Evolutionary conservation across 2,329 filamentous ascomycete genomes (phyloP).

Genomic region (Aspergillus sp.): DNA sequence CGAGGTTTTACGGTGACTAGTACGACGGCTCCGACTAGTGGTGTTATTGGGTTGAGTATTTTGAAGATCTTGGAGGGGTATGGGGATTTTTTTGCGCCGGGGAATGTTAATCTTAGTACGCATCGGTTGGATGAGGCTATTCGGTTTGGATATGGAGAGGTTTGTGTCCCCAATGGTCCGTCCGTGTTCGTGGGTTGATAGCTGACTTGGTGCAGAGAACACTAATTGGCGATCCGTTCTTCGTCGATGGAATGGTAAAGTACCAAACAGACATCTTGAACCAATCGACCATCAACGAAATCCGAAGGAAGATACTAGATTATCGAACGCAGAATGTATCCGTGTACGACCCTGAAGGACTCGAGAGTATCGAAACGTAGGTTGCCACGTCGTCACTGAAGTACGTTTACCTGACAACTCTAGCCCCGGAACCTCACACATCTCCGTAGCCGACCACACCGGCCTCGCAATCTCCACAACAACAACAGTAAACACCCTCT

Average conservation of each 20-base stretch:
- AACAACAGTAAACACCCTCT: slow-evolving; percentile 81
- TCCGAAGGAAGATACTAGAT: slow-evolving; percentile 65
- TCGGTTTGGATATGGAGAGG: slow-evolving; percentile 73
- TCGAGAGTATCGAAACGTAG: slow-evolving; percentile 59
- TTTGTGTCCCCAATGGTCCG: slow-evolving; percentile 9
- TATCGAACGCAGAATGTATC: slow-evolving; percentile 62
- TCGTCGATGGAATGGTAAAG: slow-evolving; percentile 55
- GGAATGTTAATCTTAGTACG: slow-evolving; percentile 59
- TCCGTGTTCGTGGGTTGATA: background rate
- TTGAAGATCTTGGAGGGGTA: slow-evolving; percentile 82
- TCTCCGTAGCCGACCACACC: slow-evolving; percentile 59
- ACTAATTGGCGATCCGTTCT: slow-evolving; percentile 76
- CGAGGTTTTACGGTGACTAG: slow-evolving; percentile 62
- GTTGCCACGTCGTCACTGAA: slow-evolving; percentile 6
- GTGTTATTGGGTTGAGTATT: slow-evolving; percentile 65
- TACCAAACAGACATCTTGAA: slow-evolving; percentile 66
- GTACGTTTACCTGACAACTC: background rate
- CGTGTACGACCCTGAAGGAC: slow-evolving; percentile 63
- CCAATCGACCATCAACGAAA: slow-evolving; percentile 50
- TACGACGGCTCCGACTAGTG: slow-evolving; percentile 67
- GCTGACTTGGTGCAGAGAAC: slow-evolving; percentile 48
- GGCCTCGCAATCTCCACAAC: slow-evolving; percentile 76
- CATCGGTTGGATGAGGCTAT: slow-evolving; percentile 85
- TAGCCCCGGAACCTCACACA: slow-evolving; percentile 47
- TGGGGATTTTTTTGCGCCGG: slow-evolving; percentile 52